phyloP scores from a whole-genome alignment of 345 rosid species.

The Populus euphratica region DNA sequence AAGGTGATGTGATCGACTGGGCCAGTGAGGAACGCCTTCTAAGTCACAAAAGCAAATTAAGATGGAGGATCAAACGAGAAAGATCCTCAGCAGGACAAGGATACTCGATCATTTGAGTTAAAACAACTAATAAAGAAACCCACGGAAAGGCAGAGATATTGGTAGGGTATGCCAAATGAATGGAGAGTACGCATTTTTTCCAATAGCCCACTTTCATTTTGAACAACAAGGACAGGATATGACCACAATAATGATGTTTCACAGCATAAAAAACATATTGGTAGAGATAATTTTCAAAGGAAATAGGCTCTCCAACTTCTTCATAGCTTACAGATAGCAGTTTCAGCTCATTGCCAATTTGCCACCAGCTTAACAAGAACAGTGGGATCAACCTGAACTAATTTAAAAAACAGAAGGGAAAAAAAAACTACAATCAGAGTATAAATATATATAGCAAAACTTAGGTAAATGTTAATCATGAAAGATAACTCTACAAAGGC shows the following conservation, averaged over 20 bases:
- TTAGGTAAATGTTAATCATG: background rate
- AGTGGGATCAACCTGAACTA: background rate
- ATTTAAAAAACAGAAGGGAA: background rate
- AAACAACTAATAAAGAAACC: background rate
- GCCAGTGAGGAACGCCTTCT: constrained; percentile 17
- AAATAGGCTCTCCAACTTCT: background rate
- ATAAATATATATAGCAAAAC: background rate
- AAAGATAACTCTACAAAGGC: background rate
- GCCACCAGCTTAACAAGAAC: background rate
- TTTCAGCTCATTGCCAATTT: background rate
- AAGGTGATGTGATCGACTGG: constrained; percentile 8
- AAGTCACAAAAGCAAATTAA: constrained; percentile 11
- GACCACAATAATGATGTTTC: background rate
- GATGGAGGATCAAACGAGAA: background rate
- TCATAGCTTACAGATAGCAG: too few species aligned
- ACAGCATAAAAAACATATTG: background rate
- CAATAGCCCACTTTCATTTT: background rate
- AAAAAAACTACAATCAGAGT: background rate
- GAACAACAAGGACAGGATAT: background rate
- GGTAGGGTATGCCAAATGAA: background rate
- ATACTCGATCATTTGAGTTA: background rate
- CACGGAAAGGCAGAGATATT: background rate
- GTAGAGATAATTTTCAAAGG: background rate
- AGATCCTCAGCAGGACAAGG: background rate
- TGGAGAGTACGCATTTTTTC: background rate